Evolutionary conservation across 2,329 filamentous ascomycete genomes (phyloP), one percentile per base, ranked within the genome.

Genomic region (Lachnellula hyalina): DNA sequence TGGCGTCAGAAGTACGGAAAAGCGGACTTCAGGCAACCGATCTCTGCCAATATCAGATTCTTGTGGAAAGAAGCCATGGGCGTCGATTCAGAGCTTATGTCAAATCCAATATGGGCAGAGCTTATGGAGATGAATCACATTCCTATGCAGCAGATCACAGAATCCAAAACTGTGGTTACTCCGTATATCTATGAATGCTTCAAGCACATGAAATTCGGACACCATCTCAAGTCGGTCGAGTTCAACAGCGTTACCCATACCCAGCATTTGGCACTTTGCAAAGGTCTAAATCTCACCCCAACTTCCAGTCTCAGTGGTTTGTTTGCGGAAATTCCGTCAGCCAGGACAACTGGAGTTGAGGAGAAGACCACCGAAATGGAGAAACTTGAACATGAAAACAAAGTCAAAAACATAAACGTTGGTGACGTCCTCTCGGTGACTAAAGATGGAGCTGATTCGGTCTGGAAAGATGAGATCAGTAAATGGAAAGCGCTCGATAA

Each of bases 181-280:
- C 81, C 85, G 0, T 89, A 86, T 53, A 80, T 87, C 0, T 78
- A 82, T 56, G 65, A 80, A 3, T 81, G 81, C 52, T 94, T 94
- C 59, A 73, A 75, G 3, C 71, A 85, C 19, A 77, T 90, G 67
- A 78, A 78, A 4, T 87, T 85, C 62, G 80, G 75, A 0, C 66
- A 74, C 2, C 71, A 78, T 2, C 72, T 90, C 5, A 70, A 76
- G 51, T 56, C 61, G 0, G 61, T 73, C 0, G 59, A 71, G 0
- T 61, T 71, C 1, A 68, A 65, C 40, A 34, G 55, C 4, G 40
- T 60, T 3, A 63, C 71, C 0, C 55, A 69, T n/a, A 51, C 46
- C 2, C 65, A 72, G 1, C 70, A 68, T 23, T 60, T 34, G 4
- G 41, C 35, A 2, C 44, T 55, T 44, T 55, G 49, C 12, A 40